Conservation (phyloP, 1,284 basidiomycete genomes). For the Pseudomicrostroma phylloplanum region DNA sequence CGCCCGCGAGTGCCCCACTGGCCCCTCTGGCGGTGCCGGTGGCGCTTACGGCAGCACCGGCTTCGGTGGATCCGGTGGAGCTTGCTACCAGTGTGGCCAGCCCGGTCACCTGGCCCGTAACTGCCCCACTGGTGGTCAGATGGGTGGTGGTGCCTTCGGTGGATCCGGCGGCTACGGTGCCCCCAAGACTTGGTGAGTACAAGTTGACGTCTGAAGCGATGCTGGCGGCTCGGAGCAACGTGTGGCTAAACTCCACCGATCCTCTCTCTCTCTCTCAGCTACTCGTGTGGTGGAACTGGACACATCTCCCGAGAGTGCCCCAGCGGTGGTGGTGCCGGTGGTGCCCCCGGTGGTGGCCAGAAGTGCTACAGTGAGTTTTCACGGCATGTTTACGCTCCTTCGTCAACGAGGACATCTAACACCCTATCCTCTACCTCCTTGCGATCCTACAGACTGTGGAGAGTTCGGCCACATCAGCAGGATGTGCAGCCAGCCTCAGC, state of each 20-base stretch:
- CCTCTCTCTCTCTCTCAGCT: slow-evolving; percentile 29
- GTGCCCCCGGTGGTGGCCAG: slow-evolving; percentile 19
- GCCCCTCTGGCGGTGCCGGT: slow-evolving; percentile 16
- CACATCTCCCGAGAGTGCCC: slow-evolving; percentile 48
- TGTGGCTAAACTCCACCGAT: too few species aligned
- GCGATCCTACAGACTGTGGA: slow-evolving; percentile 27
- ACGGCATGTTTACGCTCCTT: neutral
- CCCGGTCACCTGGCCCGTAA: slow-evolving; percentile 43
- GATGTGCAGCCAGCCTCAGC: slow-evolving; percentile 30
- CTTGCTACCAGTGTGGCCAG: slow-evolving; percentile 44
- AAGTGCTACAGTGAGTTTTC: slow-evolving; percentile 36
- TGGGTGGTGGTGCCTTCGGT: slow-evolving; percentile 20
- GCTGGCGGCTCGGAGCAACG: too few species aligned
- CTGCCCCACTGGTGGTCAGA: slow-evolving; percentile 33
- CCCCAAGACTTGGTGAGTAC: neutral
- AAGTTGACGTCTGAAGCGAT: neutral
- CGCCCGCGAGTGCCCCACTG: slow-evolving; percentile 43
- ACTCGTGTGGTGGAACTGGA: slow-evolving; percentile 44
- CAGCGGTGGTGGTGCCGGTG: slow-evolving; percentile 6
- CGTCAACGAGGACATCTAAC: neutral
- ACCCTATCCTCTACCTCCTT: neutral
- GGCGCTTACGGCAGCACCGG: slow-evolving; percentile 5
- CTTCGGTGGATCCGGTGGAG: slow-evolving; percentile 26
- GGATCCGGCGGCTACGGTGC: slow-evolving; percentile 9
- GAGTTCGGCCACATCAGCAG: slow-evolving; percentile 40